Conservation (phyloP, 441 rosid genomes). For the Theobroma grandiflorum region DNA sequence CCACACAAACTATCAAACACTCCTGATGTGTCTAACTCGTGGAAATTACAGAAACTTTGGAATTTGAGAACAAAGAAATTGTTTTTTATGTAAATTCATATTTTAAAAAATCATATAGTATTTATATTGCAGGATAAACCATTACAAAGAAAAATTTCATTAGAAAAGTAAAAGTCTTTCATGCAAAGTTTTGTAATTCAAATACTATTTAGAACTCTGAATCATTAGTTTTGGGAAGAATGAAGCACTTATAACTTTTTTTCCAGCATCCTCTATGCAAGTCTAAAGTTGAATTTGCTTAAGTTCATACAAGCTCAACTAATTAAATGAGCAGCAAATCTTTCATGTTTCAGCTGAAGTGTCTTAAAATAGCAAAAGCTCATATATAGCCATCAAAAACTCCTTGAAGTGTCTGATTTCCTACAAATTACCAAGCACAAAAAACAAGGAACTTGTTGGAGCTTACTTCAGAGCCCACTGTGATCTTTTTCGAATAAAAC, state of each 20-base stretch:
- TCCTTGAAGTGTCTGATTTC: neutral
- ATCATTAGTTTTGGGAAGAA: neutral
- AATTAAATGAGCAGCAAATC: neutral
- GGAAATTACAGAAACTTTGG: neutral
- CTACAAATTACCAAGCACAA: neutral
- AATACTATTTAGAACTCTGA: neutral
- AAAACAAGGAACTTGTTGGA: neutral
- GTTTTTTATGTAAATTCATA: neutral
- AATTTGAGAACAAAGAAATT: neutral
- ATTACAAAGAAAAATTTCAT: neutral
- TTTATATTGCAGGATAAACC: neutral
- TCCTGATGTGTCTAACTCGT: neutral
- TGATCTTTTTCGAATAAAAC: neutral
- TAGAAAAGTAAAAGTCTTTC: neutral
- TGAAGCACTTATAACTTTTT: neutral
- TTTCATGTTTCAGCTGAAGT: neutral
- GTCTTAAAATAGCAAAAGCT: neutral
- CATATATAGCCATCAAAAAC: neutral
- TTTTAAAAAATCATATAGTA: neutral
- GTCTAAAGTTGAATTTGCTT: neutral
- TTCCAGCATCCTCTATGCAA: neutral
- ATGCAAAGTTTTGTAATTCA: neutral
- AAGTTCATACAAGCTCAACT: constrained; percentile 10
- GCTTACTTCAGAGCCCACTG: neutral
- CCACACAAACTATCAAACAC: neutral